These are phyloP conservation scores for Manihot esculenta DNA, from an alignment of 441 rosid species.

Conservation along the genomic window DNA sequence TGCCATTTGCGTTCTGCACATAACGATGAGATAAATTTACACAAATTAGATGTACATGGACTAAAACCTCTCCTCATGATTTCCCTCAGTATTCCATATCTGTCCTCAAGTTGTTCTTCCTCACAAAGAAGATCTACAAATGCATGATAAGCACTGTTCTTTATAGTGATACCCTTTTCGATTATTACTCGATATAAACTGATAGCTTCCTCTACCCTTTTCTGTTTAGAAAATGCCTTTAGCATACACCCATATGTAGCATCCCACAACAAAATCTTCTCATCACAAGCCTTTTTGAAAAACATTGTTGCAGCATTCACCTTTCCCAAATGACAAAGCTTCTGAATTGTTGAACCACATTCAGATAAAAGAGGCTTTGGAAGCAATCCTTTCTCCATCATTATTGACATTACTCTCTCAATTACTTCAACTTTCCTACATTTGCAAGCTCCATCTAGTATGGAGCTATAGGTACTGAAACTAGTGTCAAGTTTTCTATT, in stretches of 20 bases:
- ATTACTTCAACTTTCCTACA: slow-evolving; percentile 36
- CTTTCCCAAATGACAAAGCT: slow-evolving; percentile 58
- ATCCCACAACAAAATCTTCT: slow-evolving; percentile 33
- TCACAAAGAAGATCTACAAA: slow-evolving; percentile 19
- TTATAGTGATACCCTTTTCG: slow-evolving; percentile 35
- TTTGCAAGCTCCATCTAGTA: slow-evolving; percentile 74
- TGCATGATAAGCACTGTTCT: slow-evolving; percentile 35
- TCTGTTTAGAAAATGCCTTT: slow-evolving; percentile 42
- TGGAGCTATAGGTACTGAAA: slow-evolving; percentile 43
- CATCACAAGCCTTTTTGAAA: slow-evolving; percentile 43
- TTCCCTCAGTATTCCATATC: slow-evolving; percentile 37
- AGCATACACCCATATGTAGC: slow-evolving; percentile 53
- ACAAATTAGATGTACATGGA: slow-evolving; percentile 41
- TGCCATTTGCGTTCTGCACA: slow-evolving; percentile 54
- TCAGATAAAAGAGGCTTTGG: slow-evolving; percentile 8
- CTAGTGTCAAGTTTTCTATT: slow-evolving; percentile 41
- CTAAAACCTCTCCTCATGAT: slow-evolving; percentile 44
- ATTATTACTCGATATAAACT: slow-evolving; percentile 34
- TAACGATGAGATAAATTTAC: slow-evolving; percentile 39
- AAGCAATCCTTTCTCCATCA: slow-evolving; percentile 46
- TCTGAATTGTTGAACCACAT: slow-evolving; percentile 43
- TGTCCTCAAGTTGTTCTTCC: slow-evolving; percentile 39
- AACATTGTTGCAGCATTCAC: slow-evolving; percentile 55
- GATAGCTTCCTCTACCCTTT: slow-evolving; percentile 52
- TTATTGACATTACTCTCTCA: slow-evolving; percentile 38